Conservation (phyloP, 768 basidiomycete species). For the Boletus fagicola region DNA sequence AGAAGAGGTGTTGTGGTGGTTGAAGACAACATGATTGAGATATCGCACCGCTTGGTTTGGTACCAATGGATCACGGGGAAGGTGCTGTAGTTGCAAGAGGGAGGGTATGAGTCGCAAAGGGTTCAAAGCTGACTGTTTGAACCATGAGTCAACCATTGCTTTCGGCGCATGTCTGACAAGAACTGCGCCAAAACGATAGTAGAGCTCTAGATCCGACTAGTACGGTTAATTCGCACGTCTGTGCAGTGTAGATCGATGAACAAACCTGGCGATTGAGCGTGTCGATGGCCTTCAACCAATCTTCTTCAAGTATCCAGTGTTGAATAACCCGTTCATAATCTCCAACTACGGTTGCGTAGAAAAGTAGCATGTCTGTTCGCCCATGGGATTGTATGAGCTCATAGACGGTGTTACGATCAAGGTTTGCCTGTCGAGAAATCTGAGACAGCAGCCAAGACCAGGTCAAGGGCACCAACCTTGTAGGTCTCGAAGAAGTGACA, state of each 20-base stretch:
- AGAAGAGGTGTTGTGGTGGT: constrained; percentile 73
- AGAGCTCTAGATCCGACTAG: constrained; percentile 81
- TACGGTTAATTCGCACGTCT: constrained; percentile 1
- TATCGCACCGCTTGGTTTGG: constrained; percentile 90
- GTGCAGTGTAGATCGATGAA: constrained; percentile 1
- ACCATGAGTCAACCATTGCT: constrained; percentile 90
- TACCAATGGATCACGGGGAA: constrained; percentile 65
- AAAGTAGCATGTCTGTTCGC: constrained; percentile 86
- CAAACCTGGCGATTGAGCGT: constrained; percentile 84
- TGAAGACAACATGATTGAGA: constrained; percentile 80
- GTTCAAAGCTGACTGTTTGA: constrained; percentile 76
- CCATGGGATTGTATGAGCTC: constrained; percentile 95
- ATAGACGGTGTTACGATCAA: constrained; percentile 83
- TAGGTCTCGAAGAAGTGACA: constrained; percentile 92
- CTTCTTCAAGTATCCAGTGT: constrained; percentile 89
- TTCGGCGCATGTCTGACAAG: constrained; percentile 84
- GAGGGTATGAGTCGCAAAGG: constrained; percentile 87
- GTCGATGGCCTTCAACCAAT: constrained; percentile 89
- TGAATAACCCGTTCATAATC: constrained; percentile 85
- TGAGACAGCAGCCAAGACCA: not conserved
- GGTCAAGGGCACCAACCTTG: constrained; percentile 52
- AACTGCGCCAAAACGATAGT: constrained; percentile 89
- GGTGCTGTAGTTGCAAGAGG: constrained; percentile 75
- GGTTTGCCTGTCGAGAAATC: constrained; percentile 56
- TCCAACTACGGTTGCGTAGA: constrained; percentile 79